Base-by-base conservation (phyloP, 805 yeast genomes). In the Hagleromyces aurorensis region DNA sequence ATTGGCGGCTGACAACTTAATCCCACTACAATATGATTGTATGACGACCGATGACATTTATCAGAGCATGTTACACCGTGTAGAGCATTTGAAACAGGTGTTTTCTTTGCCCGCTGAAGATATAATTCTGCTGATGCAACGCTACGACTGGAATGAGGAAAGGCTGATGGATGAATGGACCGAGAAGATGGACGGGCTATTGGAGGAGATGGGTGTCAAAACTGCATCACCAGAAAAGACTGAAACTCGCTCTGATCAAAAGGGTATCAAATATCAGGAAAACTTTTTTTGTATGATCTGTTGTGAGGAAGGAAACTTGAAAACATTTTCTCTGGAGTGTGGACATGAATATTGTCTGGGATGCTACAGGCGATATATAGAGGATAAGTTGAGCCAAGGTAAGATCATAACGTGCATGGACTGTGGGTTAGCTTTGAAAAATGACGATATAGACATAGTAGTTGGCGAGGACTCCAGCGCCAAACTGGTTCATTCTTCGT, bases 311-410 rank as follows among this genome's bases (percentile, higher is more conserved):
- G 62, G 60, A 16, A 47, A 48, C 0, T 32, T 55, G 34, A 43
- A 45, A 16, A 41, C 67, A 24, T 82, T 74, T 43, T 55, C 67
- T 3, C 52, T 84, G 11, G 65, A 65, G 10, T 91, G 97, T 54
- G 67, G 65, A 6, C 96, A 89, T 53, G 62, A 60, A 29, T 80
- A 64, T 43, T 91, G 98, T 50, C 43, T 62, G 2, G 60, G 58
- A 8, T 89, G 98, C 53, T 87, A 79, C 51, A 48, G 59, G 10
- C 64, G 64, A 19, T 87, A 84, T 50, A 58, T 80, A 12, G 46
- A 58, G 5, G 70, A 65, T 27, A 64, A 66, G 33, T 38, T 61
- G 27, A 47, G 30, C 4, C 53, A 52, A 13, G 75, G 74, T 0
- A 58, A 55, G 3, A 47, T 74, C 6, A 71, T 84, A 3, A 60